Evolutionary conservation across 805 yeast species (phyloP).

Genomic region (Ogataea saltuana): DNA sequence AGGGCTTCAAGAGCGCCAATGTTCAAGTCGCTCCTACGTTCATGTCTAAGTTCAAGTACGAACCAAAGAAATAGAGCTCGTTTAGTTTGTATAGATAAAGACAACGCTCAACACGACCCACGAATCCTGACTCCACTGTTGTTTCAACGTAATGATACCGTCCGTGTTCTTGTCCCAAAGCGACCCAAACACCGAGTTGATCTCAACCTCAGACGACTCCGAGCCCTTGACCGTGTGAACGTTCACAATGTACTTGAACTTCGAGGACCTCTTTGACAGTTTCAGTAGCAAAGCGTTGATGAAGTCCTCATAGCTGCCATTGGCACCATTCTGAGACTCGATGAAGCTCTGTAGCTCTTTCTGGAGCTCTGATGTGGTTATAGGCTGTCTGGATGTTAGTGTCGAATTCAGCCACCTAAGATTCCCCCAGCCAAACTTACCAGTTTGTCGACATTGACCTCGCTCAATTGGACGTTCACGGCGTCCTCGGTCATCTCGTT

Average conservation of each 20-base stretch:
- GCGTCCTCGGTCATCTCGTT: constrained; percentile 3
- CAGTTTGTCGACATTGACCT: constrained; percentile 19
- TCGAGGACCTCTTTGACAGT: constrained; percentile 48
- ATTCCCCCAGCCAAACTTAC: constrained; percentile 18
- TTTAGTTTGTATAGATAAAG: constrained; percentile 29
- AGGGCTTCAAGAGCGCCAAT: constrained; percentile 10
- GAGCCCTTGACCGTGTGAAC: constrained; percentile 37
- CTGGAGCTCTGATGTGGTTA: constrained; percentile 19
- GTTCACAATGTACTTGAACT: constrained; percentile 56
- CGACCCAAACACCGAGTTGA: constrained; percentile 48
- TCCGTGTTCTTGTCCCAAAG: constrained; percentile 59
- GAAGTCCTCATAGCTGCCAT: constrained; percentile 29
- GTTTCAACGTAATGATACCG: constrained; percentile 46
- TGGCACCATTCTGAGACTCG: constrained; percentile 4
- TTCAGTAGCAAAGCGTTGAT: constrained; percentile 36
- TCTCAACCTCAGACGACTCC: constrained; percentile 30
- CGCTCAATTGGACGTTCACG: constrained; percentile 4
- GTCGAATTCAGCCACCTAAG: too few relatives aligned
- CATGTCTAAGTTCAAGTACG: constrained; percentile 21
- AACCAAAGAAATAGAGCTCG: constrained; percentile 8
- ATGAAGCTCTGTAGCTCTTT: constrained; percentile 12
- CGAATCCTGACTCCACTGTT: constrained; percentile 23
- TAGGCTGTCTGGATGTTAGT: constrained; percentile 21
- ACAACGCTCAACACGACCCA: constrained; percentile 34
- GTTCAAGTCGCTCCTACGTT: constrained; percentile 18